These are phyloP conservation scores for Ganoderma leucocontextum DNA, from an alignment of 1,284 basidiomycete species.

Conservation along the genomic window DNA sequence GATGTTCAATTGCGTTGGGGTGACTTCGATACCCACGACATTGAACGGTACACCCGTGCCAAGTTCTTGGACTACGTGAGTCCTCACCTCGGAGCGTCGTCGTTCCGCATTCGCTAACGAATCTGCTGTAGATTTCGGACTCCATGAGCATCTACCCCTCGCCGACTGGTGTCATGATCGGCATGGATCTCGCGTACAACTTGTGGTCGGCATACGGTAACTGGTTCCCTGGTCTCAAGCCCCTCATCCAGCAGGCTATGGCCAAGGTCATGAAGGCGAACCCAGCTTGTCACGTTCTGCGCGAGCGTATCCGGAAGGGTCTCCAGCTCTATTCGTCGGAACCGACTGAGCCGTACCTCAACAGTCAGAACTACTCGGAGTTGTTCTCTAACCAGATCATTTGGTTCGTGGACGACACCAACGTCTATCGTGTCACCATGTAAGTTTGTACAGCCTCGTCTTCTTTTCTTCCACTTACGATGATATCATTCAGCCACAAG, in stretches of 20 bases:
- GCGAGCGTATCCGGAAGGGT: conserved; percentile 98
- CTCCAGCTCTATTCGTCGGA: conserved; percentile 99
- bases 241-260: conserved; percentile 98
- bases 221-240: conserved; percentile 99
- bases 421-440: conserved; percentile 99
- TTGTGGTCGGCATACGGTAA: conserved; percentile 99
- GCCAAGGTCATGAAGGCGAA: conserved; percentile 99
- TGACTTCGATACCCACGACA: conserved; percentile 99
- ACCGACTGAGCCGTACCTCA: conserved; percentile 98
- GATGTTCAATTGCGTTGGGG: conserved; percentile 99
- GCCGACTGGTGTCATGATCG: conserved; percentile 98
- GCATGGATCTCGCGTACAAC: conserved; percentile 98
- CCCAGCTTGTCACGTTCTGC: conserved; percentile 96
- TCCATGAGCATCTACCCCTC: conserved; percentile 99
- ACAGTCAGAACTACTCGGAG: conserved; percentile 98
- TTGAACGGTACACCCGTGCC: conserved; percentile 96
- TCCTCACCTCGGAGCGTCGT: conserved; percentile 18
- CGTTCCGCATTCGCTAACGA: conserved; percentile 7
- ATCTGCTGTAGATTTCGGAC: conserved; percentile 75
- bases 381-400: conserved; percentile 99
- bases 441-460: conserved; percentile 42
- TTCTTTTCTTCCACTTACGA: conserved; percentile 9
- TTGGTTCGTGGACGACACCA: conserved; percentile 99
- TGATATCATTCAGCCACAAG: conserved; percentile 73
- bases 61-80: conserved; percentile 96